Base-by-base conservation (phyloP, 2,329 filamentous ascomycete species). In the Fusarium miscanthi region DNA sequence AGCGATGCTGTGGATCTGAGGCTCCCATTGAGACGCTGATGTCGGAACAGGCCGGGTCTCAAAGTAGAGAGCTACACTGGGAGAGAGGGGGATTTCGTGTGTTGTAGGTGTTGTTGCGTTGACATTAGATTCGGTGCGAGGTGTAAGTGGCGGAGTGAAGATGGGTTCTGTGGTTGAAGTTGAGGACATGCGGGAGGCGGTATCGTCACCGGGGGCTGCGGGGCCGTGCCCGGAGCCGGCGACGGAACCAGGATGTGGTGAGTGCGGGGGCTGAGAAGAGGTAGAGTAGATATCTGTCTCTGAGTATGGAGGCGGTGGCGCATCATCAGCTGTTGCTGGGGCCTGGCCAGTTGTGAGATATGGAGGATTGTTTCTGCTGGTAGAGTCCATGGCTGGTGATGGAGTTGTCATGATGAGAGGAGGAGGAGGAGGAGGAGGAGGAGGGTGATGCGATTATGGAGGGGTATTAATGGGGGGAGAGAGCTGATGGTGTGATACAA, bases 271-370 rank as follows among this genome's bases (percentile, higher is more conserved):
- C 62, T 60, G 66, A 61, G 73, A 74, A 35, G 81, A 81, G 7
- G 85, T 81, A 19, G 86, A 88, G 80, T 85, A 87, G 41, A 87
- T 84, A 76, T 90, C 88, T 21, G 86, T 89, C 78, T 88, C 87
- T 42, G 85, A 85, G 74, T 90, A 90, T 10, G 88, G 88, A 8
- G 87, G 88, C 25, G 87, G 86, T 25, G 87, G 86, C 12, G 79
- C 76, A 65, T 86, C 82, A 61, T 83, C 80, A 16, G 38, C 38
- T 19, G 23, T 33, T 35, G 38, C 19, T 43, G 38, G 25, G 31
- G 38, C 31, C 21, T 53, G 66, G 21, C 63, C 69, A 60, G 74
- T 60, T 59, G 54, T 66, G 43, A 72, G 72, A n/a, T 63, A 63
- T 19, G 35, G 37, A 45, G 19, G 23, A 27, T 40, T 53, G 19